A percentile compares a stretch with the other conserved stretches of the same genome.
These are phyloP conservation scores for Plantago major DNA, from an alignment of 257 asterid species.

Conservation along the genomic window DNA sequence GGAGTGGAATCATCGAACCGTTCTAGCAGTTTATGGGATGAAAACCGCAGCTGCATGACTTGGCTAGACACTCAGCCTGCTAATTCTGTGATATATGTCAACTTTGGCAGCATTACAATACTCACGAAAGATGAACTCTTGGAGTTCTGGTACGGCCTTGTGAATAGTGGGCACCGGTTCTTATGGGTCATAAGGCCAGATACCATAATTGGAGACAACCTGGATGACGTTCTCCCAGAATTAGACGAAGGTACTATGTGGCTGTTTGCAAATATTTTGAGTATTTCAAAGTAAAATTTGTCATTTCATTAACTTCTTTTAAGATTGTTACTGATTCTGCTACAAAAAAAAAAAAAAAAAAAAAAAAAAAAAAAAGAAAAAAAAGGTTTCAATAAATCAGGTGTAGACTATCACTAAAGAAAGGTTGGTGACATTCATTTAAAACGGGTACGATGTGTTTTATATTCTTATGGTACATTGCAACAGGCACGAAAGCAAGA, in stretches of 20 bases:
- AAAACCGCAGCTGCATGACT: constrained; percentile 27
- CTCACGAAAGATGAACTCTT: constrained; percentile 31
- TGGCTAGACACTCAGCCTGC: constrained; percentile 32
- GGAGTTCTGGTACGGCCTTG: constrained; percentile 54
- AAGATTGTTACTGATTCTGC: too few species aligned
- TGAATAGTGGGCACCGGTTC: constrained; percentile 35
- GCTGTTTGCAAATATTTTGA: background rate
- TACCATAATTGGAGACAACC: constrained; percentile 18
- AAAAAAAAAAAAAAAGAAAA: too few species aligned
- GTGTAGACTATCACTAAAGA: too few species aligned
- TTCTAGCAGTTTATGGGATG: constrained; percentile 31
- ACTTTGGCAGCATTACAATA: constrained; percentile 32
- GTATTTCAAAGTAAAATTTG: background rate
- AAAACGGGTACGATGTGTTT: background rate
- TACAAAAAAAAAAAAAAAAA: too few species aligned
- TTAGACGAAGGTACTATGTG: constrained; percentile 8
- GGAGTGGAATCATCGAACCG: constrained; percentile 8
- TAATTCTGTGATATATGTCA: constrained; percentile 34
- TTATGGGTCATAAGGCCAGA: constrained; percentile 60
- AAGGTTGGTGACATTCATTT: background rate
- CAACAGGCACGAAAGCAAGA: constrained; percentile 24
- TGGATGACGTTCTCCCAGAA: constrained; percentile 20
- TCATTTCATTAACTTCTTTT: too few species aligned
- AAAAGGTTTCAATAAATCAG: too few species aligned
- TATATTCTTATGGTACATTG: background rate